phyloP scores from a whole-genome alignment of 2,329 filamentous ascomycete species.

The Ambrosiella xylebori region DNA sequence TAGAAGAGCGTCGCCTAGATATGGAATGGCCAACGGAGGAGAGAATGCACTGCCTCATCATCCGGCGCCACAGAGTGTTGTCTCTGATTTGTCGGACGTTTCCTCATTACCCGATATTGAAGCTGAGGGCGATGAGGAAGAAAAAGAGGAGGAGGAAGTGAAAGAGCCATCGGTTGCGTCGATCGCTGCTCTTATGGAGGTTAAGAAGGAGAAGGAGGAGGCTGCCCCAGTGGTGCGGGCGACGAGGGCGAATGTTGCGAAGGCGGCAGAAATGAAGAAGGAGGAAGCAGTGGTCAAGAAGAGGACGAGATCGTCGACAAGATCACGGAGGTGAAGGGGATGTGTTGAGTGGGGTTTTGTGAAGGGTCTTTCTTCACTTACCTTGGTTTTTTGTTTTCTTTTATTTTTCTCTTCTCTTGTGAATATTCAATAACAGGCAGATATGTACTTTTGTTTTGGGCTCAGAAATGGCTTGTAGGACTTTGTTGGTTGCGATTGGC shows the following conservation, averaged over 20 bases:
- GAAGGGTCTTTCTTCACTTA: background rate
- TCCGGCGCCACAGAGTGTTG: constrained; percentile 8
- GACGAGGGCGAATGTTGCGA: constrained; percentile 8
- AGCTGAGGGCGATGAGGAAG: background rate
- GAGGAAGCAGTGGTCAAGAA: constrained; percentile 13
- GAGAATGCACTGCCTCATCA: constrained; percentile 10
- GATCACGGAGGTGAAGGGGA: constrained; percentile 12
- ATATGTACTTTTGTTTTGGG: no score
- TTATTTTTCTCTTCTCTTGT: no score
- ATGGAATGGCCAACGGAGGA: background rate
- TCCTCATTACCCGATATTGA: constrained; percentile 9
- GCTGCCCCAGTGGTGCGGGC: constrained; percentile 3
- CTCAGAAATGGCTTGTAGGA: no score
- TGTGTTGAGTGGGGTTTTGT: background rate
- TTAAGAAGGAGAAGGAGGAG: constrained; percentile 3
- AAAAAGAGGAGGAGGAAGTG: background rate
- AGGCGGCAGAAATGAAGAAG: background rate
- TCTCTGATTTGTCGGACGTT: constrained; percentile 10
- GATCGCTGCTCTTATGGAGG: background rate
- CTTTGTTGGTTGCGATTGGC: no score
- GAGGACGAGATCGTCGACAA: constrained; percentile 15
- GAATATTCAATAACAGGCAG: no score
- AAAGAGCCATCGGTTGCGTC: background rate
- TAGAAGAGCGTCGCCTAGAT: background rate
- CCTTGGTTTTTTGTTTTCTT: background rate